Conservation (phyloP, 2,329 filamentous ascomycete genomes). For the Hirsutella rhossiliensis region DNA sequence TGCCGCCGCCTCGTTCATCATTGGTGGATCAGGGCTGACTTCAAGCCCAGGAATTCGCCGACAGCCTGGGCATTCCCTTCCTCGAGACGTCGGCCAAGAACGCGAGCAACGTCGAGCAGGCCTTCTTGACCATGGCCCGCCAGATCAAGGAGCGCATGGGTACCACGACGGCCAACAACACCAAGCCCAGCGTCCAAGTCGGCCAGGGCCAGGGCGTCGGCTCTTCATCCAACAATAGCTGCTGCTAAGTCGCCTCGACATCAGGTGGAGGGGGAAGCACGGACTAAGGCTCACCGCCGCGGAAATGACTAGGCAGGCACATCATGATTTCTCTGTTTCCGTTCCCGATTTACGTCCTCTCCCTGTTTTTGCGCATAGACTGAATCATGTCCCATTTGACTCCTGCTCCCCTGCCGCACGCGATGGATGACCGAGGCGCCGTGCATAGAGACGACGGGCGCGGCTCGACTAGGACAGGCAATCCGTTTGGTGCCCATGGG, state of each 20-base stretch:
- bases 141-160: constrained; percentile 99
- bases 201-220: constrained; percentile 90
- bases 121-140: constrained; percentile 98
- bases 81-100: constrained; percentile 99
- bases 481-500: too few relatives aligned
- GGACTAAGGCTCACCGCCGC: constrained; percentile 11
- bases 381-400: constrained; percentile 21
- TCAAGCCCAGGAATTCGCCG: constrained; percentile 74
- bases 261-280: constrained; percentile 1
- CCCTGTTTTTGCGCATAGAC: constrained; percentile 23
- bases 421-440: constrained; percentile 2
- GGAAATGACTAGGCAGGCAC: constrained; percentile 17
- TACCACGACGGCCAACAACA: constrained; percentile 88
- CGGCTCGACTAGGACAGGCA: too few relatives aligned
- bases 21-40: constrained; percentile 8
- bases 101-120: constrained; percentile 98
- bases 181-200: constrained; percentile 95
- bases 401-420: constrained; percentile 13
- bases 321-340: constrained; percentile 5
- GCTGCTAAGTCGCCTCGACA: constrained; percentile 57
- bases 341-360: constrained; percentile 4
- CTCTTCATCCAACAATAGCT: constrained; percentile 71
- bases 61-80: constrained; percentile 97
- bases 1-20: not conserved
- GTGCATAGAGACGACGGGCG: constrained; percentile 7